Evolutionary conservation across 164 flowering plant species (phyloP), one percentile per base, ranked within the genome.

Genomic region (Vitis labrusca): DNA sequence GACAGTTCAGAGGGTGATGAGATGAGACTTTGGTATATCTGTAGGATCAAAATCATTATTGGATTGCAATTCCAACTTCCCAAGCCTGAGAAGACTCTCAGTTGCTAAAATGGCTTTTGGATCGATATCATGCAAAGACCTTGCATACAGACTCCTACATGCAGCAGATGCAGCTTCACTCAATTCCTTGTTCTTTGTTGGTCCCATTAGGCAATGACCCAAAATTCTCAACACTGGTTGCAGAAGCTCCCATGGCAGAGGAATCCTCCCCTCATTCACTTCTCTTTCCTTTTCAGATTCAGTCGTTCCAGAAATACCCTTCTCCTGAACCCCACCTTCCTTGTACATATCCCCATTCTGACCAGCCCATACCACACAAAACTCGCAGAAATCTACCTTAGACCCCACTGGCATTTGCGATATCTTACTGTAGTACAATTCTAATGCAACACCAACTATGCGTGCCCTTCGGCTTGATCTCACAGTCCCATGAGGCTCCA

Each of bases 391-490:
- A 2, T 92, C 97, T 5, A 88, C 66, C 76, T 94, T 94, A 0
- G 98, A 92, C 4, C 55, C 66, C 0, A 67, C 67, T 0, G 98
- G 98, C 85, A 94, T 85, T n/a, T 68, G 64, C 0, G 80, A 64
- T 0, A 91, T 83, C 71, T 82, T 88, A 37, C 79, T 81, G 67
- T 77, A 85, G 63, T 85, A 94, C 52, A 91, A 64, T 73, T 94
- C 97, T 63, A 94, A 63, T 1, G 94, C 89, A 9, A 92, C 98
- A 7, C 98, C 96, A 13, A 94, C 92, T 10, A 94, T 92, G 3
- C 89, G 66, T 1, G 94, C 97, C 49, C 98, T 72, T 50, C 79
- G 71, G 0, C 96, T 89, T 11, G 97, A 88, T 27, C 97, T 73
- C 8, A 94, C 84, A 0, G 93, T 87, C 1, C 97, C 94, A 55